phyloP scores from a whole-genome alignment of 2,329 filamentous ascomycete genomes.

The Verticillium klebahnii region DNA sequence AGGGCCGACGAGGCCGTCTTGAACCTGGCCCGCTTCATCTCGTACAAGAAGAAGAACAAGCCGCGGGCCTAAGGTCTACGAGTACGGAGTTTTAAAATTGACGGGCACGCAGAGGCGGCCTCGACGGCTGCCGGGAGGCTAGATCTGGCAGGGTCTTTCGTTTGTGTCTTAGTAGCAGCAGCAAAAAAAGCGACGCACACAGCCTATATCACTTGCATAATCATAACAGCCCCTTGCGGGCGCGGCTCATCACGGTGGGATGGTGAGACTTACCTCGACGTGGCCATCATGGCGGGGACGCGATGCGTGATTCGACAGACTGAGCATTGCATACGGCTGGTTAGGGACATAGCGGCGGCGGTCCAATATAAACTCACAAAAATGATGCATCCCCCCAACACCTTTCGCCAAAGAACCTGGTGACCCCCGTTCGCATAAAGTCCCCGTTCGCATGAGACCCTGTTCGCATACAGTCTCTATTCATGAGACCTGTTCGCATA shows the following conservation, averaged over 20 bases:
- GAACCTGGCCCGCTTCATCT: constrained; percentile 58
- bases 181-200: not conserved
- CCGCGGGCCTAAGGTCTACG: constrained; percentile 14
- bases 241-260: not conserved
- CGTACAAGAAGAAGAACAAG: constrained; percentile 59
- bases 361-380: constrained; percentile 13
- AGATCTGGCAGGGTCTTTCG: not conserved
- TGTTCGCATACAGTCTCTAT: not conserved
- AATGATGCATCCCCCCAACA: not conserved
- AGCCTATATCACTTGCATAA: not conserved
- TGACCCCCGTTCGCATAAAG: no score
- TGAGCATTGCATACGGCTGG: not conserved
- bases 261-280: not conserved
- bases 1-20: constrained; percentile 57
- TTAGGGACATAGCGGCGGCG: constrained; percentile 12
- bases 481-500: no score
- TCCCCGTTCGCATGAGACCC: not conserved
- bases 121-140: no score
- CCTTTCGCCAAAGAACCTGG: not conserved
- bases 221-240: not conserved
- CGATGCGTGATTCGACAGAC: not conserved
- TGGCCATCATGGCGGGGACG: not conserved
- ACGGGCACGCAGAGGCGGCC: not conserved
- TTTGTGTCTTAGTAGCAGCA: not conserved
- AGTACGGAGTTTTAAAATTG: not conserved